Evolutionary conservation across 257 asterid species (phyloP).

Genomic region (Forsythia viridissima): DNA sequence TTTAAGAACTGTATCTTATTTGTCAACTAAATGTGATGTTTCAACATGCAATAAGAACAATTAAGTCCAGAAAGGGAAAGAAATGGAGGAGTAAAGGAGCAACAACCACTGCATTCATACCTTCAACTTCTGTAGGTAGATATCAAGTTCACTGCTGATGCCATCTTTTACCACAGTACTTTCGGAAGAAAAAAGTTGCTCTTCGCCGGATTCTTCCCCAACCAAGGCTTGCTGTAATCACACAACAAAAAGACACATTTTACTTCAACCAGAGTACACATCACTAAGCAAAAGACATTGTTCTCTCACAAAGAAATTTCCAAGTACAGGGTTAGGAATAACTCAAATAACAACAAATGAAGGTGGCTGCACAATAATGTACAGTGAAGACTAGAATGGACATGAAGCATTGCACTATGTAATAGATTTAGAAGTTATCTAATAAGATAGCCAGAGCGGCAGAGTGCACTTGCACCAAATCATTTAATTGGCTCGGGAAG

Average conservation of each 20-base stretch:
- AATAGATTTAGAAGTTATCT: slow-evolving; percentile 11
- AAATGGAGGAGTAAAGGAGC: slow-evolving; percentile 14
- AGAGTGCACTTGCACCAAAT: not conserved
- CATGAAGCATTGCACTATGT: slow-evolving; percentile 10
- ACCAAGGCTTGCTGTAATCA: slow-evolving; percentile 90
- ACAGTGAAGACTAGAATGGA: not conserved
- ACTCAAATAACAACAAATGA: slow-evolving; percentile 16
- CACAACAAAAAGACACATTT: slow-evolving; percentile 31
- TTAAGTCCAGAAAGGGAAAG: slow-evolving; percentile 14
- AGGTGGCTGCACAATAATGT: slow-evolving; percentile 2
- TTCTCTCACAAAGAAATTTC: slow-evolving; percentile 13
- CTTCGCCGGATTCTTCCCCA: slow-evolving; percentile 94
- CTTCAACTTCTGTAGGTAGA: slow-evolving; percentile 73
- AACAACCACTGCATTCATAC: slow-evolving; percentile 37
- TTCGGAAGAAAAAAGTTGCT: slow-evolving; percentile 75
- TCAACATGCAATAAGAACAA: slow-evolving; percentile 9
- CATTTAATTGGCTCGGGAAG: not conserved
- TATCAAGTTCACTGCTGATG: slow-evolving; percentile 62
- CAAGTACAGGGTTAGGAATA: slow-evolving; percentile 6
- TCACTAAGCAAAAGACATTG: slow-evolving; percentile 15
- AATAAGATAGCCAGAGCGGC: slow-evolving; percentile 20
- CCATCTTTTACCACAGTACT: slow-evolving; percentile 50
- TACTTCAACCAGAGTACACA: slow-evolving; percentile 22
- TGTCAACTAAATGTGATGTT: slow-evolving; percentile 8
- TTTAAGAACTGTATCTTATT: not conserved